phyloP scores from a whole-genome alignment of 345 rosid species.

The Carallia pectinifolia region DNA sequence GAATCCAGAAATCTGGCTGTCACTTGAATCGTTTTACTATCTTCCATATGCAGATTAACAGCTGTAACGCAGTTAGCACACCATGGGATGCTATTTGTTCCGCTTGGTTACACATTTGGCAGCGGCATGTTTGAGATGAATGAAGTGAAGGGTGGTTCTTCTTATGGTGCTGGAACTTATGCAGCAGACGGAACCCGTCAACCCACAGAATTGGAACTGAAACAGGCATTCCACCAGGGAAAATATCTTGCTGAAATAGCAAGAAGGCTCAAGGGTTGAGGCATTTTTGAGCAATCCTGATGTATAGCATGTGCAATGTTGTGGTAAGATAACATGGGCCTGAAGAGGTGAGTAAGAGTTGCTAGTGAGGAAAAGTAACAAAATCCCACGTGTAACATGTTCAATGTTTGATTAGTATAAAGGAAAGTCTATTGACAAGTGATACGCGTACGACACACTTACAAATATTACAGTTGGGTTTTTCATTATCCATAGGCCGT shows the following conservation, averaged over 20 bases:
- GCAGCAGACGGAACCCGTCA: constrained; percentile 83
- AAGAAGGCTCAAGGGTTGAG: constrained; percentile 53
- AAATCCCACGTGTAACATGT: no score
- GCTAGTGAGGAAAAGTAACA: no score
- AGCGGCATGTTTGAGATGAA: constrained; percentile 82
- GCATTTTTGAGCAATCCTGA: background rate
- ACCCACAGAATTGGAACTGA: constrained; percentile 77
- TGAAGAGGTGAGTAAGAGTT: no score
- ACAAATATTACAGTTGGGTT: no score
- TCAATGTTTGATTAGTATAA: no score
- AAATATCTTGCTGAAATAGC: constrained; percentile 78
- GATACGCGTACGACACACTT: no score
- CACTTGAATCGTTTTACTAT: background rate
- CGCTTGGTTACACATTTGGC: constrained; percentile 86
- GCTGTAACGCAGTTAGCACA: constrained; percentile 84
- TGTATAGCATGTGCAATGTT: background rate
- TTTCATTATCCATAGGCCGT: no score
- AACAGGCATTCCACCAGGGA: constrained; percentile 83
- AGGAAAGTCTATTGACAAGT: no score
- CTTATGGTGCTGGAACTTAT: constrained; percentile 89
- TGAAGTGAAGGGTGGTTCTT: constrained; percentile 89
- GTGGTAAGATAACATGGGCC: background rate
- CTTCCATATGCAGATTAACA: constrained; percentile 53
- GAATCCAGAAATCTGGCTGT: background rate
- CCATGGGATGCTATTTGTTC: constrained; percentile 90